A percentile compares a stretch with the other conserved stretches of the same genome.
phyloP scores from a whole-genome alignment of 2,329 filamentous ascomycete species.

The Fusarium nanum region DNA sequence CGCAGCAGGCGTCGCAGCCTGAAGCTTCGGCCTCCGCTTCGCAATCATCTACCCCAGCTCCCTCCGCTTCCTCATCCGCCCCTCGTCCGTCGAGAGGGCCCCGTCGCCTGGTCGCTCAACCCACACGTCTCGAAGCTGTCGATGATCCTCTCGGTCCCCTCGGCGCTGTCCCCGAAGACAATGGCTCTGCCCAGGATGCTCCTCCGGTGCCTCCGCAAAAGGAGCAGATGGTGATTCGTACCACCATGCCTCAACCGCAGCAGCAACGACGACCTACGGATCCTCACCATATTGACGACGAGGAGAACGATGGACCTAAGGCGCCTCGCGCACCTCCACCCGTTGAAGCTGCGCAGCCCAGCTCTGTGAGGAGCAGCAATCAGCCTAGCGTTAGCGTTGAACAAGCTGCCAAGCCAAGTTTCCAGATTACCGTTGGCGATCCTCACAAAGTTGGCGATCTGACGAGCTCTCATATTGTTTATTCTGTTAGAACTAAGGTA shows the following conservation, averaged over 20 bases:
- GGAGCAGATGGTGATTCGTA: conserved; percentile 71
- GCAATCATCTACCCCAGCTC: conserved; percentile 46
- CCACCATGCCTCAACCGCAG: conserved; percentile 62
- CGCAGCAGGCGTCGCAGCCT: conserved; percentile 49
- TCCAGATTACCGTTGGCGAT: conserved; percentile 92
- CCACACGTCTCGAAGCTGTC: conserved; percentile 81
- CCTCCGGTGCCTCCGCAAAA: conserved; percentile 78
- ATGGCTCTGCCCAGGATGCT: conserved; percentile 56
- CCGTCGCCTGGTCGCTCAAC: conserved; percentile 77
- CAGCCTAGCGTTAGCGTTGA: conserved; percentile 90
- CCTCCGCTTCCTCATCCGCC: conserved; percentile 48
- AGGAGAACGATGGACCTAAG: conserved; percentile 68
- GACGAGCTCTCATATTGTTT: conserved; percentile 97
- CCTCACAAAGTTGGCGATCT: conserved; percentile 98
- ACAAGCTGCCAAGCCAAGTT: conserved; percentile 91
- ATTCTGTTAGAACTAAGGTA: conserved; percentile 94
- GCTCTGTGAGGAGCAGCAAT: conserved; percentile 62
- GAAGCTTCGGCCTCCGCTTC: conserved; percentile 48
- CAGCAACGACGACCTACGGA: conserved; percentile 62
- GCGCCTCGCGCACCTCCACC: conserved; percentile 74
- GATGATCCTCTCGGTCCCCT: conserved; percentile 82
- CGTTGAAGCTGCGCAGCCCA: conserved; percentile 68
- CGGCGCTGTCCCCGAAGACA: conserved; percentile 69
- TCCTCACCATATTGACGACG: conserved; percentile 76
- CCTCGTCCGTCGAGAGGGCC: conserved; percentile 61